Base-by-base conservation (phyloP, 805 yeast species). In the Pichia phayaonensis region DNA sequence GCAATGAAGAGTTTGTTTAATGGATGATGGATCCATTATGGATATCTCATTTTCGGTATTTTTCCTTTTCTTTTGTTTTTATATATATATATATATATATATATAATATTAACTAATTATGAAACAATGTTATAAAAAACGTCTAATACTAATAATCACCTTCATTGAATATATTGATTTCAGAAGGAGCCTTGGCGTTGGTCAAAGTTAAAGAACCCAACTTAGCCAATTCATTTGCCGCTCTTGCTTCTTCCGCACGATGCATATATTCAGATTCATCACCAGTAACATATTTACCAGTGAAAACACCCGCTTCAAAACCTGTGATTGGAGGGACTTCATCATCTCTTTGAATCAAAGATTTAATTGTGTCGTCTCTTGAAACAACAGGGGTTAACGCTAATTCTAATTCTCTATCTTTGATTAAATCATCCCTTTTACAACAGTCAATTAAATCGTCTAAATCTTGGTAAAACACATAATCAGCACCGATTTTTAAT, bases 261-360 rank as follows among this genome's bases (percentile, higher is more conserved):
- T 79, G 80, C 51, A 94, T 68, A 66, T 92, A 90, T 44, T 79
- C 79, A 61, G 86, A 84, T 67, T 89, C 96, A 43, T 83, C 84
- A 48, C 98, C 98, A n/a, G 99, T 94, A 53, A 92, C 83, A 67
- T 94, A 94, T 54, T 81, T 70, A 45, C 99, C 99, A 12, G 95
- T 94, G 69, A 94, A 94, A 15, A 94, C 99, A 66, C 99, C 99
- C 48, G 88, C 90, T 72, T 94, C 99, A 61, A 90, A 94, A 40
- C 83, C 78, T 24, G 73, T 71, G 53, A 86, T 72, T 16, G 61
- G 57, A 15, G 71, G 66, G 29, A 53, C 24, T 24, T 51, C 59
- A 20, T 49, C 50, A 39, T 54, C 54, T 29, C 50, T 55, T 15
- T 62, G 45, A 8, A 60, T 55, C 46, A 62, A 61, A 8, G 68